Evolutionary conservation across 169 alveolate species (phyloP).

Genomic region (Plasmodium berghei): DNA sequence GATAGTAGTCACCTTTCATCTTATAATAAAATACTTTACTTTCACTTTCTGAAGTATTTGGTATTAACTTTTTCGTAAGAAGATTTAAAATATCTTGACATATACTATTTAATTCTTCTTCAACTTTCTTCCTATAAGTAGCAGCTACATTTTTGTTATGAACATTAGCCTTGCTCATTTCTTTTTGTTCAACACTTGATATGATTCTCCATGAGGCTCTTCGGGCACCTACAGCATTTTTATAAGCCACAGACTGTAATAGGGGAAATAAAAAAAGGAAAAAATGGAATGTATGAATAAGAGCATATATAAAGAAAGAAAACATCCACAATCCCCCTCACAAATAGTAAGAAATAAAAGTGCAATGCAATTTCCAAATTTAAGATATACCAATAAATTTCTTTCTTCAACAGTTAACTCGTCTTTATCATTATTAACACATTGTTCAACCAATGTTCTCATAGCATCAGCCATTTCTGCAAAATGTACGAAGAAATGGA

Average conservation of each 20-base stretch:
- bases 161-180: conserved; percentile 94
- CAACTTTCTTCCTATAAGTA: conserved; percentile 94
- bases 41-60: conserved; percentile 92
- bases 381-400: conserved; percentile 85
- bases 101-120: conserved; percentile 94
- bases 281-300: not conserved
- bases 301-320: too few species aligned
- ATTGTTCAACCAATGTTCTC: conserved; percentile 84
- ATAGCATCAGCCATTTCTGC: conserved; percentile 88
- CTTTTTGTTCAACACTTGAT: conserved; percentile 97
- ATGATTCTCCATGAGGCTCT: conserved; percentile 98
- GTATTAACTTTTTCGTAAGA: conserved; percentile 93
- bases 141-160: conserved; percentile 92
- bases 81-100: conserved; percentile 94
- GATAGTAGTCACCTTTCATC: conserved; percentile 99
- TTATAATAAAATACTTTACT: conserved; percentile 97
- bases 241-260: conserved; percentile 97
- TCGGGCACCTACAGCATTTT: conserved; percentile 98
- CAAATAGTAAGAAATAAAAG: not conserved
- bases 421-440: conserved; percentile 85
- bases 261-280: not conserved
- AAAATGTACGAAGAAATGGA: not conserved
- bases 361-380: not conserved
- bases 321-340: too few species aligned
- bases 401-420: conserved; percentile 96